phyloP scores from a whole-genome alignment of 2,329 filamentous ascomycete genomes.

The Raffaelea ambrosiae region DNA sequence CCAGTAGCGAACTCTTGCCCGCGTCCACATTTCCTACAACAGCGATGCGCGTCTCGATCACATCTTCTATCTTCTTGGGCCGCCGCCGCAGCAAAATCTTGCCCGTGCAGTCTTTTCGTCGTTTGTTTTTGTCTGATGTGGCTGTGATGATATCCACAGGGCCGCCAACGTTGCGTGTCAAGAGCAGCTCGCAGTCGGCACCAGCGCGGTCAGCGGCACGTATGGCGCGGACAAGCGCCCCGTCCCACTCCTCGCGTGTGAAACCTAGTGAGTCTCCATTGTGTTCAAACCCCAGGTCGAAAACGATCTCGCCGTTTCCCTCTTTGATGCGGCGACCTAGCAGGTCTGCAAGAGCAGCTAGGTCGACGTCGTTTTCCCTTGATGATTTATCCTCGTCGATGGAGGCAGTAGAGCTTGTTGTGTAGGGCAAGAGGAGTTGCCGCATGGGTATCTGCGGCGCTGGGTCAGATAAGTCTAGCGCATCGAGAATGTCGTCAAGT shows the following conservation, averaged over 20 bases:
- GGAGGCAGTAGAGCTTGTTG: too few species aligned
- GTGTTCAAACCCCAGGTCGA: constrained; percentile 88
- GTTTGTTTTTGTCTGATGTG: constrained; percentile 43
- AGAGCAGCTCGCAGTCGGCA: constrained; percentile 71
- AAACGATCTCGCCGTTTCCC: constrained; percentile 80
- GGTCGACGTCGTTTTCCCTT: constrained; percentile 52
- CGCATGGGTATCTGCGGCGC: constrained; percentile 61
- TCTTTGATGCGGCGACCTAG: constrained; percentile 66
- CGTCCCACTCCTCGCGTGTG: constrained; percentile 64
- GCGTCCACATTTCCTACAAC: constrained; percentile 98
- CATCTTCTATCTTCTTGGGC: constrained; percentile 68
- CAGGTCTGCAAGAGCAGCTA: constrained; percentile 55
- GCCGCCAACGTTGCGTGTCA: constrained; percentile 87
- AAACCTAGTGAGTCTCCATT: constrained; percentile 80
- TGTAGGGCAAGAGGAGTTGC: constrained; percentile 55
- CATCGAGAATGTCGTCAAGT: constrained; percentile 85
- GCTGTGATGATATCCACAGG: constrained; percentile 55
- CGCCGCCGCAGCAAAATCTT: constrained; percentile 76
- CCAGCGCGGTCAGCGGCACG: constrained; percentile 55
- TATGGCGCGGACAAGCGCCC: constrained; percentile 57
- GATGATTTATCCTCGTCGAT: too few species aligned
- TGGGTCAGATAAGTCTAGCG: constrained; percentile 70
- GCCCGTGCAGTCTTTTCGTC: constrained; percentile 63
- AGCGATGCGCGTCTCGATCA: constrained; percentile 92
- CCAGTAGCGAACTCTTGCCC: constrained; percentile 92